Evolutionary conservation across 192 early-diverging fungal genomes (phyloP), one percentile per base, ranked within the genome.

Genomic region (Gaertneriomyces sp.): DNA sequence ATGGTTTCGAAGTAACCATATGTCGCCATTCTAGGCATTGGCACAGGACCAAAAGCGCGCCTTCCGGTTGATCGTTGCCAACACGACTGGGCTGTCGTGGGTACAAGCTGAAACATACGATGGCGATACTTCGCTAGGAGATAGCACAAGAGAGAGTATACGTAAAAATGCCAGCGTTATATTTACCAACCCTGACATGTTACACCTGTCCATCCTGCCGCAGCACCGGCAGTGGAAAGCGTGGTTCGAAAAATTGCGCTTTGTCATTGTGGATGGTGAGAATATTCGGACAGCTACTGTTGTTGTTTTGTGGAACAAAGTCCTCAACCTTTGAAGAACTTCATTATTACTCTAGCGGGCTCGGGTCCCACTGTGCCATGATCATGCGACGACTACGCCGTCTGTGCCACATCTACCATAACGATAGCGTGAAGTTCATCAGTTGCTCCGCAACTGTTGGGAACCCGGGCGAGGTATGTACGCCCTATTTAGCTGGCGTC

Each of bases 101-200:
- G 63, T 81, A 0, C 42, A 68, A 41, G 73, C 83, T 4, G 71
- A 73, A 19, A 80, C 81, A 0, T 87, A 79, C 71, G 88, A 90
- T 59, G 88, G 88, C 14, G 88, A 90, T 63, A 88, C 87, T 10
- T 77, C 81, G 16, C 8, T 45, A 40, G 58, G 69, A 9, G 45
- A 60, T 8, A 47, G 46, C 38, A 58, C 69, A 17, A 78, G 90
- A 0, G 54, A 49, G 0, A 19, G 43, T 4, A 88, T 92, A 16
- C 71, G 87, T 7, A 68, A 76, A 7, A 71, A 61, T 7, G 74
- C 84, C 0, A 76, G 74, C 14, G 73, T 94, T 0, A 74, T 94
- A 7, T 79, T 94, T 41, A 94, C 90, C 12, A 94, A 94, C 71
- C 89, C 89, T 6, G 92, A 94, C 60, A 93, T 89, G 65, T 61